phyloP scores from a whole-genome alignment of 768 basidiomycete species.

The Panaeolus papilionaceus region DNA sequence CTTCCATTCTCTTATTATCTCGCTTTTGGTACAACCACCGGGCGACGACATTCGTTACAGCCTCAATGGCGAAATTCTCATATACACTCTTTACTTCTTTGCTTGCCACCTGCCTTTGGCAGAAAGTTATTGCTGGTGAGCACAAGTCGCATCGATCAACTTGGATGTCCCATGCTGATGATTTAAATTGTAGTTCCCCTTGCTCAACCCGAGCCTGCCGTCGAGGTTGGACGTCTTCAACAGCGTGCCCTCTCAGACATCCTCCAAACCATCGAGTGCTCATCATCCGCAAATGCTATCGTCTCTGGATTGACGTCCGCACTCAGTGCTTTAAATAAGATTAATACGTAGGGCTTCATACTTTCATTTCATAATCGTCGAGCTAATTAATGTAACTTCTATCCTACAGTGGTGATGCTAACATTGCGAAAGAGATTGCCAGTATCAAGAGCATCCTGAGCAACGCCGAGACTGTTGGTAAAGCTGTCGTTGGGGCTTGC shows the following conservation, averaged over 20 bases:
- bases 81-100: conserved; percentile 25
- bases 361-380: too few relatives aligned
- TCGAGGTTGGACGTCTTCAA: conserved; percentile 25
- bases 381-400: too few relatives aligned
- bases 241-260: conserved; percentile 26
- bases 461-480: conserved; percentile 28
- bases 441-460: conserved; percentile 29
- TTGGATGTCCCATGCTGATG: background rate
- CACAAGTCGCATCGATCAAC: background rate
- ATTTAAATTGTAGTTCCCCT: conserved; percentile 19
- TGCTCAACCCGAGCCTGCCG: conserved; percentile 10
- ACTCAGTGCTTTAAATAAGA: conserved; percentile 28
- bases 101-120: conserved; percentile 26
- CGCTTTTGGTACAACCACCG: background rate
- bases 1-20: conserved; percentile 13
- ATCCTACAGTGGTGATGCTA: conserved; percentile 25
- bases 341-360: conserved; percentile 26
- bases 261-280: conserved; percentile 33
- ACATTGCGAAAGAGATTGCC: conserved; percentile 26
- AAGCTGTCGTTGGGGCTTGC: conserved; percentile 31
- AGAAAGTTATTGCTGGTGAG: conserved; percentile 27
- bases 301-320: conserved; percentile 30
- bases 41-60: conserved; percentile 6
- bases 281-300: conserved; percentile 27
- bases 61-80: conserved; percentile 24